A percentile compares a stretch with the other conserved stretches of the same genome.
phyloP scores from a whole-genome alignment of 2,329 filamentous ascomycete species.

The Fusarium scirpi region DNA sequence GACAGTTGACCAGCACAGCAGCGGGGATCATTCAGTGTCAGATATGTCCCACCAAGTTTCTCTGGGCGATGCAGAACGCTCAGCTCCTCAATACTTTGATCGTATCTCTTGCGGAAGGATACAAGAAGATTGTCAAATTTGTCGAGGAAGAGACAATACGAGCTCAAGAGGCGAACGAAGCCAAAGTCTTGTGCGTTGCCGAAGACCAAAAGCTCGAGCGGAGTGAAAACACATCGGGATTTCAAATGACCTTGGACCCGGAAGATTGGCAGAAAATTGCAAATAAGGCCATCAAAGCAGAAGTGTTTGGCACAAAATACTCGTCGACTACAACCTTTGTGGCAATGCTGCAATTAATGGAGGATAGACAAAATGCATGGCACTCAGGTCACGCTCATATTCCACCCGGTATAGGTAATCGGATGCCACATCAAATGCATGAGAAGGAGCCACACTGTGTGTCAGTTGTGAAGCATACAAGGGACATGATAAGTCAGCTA shows the following conservation, averaged over 20 bases:
- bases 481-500: constrained; percentile 28
- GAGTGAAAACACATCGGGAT: background rate
- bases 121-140: constrained; percentile 39
- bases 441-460: constrained; percentile 44
- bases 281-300: constrained; percentile 38
- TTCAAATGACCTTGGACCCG: constrained; percentile 34
- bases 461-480: constrained; percentile 43
- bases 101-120: constrained; percentile 43
- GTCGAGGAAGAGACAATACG: constrained; percentile 39
- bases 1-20: constrained; percentile 33
- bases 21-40: constrained; percentile 35
- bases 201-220: constrained; percentile 14
- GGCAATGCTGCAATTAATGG: constrained; percentile 41
- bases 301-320: constrained; percentile 30
- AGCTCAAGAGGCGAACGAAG: constrained; percentile 30
- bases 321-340: constrained; percentile 13
- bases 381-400: constrained; percentile 36
- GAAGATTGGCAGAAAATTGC: constrained; percentile 36
- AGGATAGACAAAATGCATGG: constrained; percentile 42
- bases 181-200: constrained; percentile 28
- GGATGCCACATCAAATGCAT: constrained; percentile 19
- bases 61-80: constrained; percentile 47
- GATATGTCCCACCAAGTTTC: constrained; percentile 42
- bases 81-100: constrained; percentile 44
- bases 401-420: constrained; percentile 9